Conservation (phyloP, 2,329 filamentous ascomycete species). For the Madurella fahalii region DNA sequence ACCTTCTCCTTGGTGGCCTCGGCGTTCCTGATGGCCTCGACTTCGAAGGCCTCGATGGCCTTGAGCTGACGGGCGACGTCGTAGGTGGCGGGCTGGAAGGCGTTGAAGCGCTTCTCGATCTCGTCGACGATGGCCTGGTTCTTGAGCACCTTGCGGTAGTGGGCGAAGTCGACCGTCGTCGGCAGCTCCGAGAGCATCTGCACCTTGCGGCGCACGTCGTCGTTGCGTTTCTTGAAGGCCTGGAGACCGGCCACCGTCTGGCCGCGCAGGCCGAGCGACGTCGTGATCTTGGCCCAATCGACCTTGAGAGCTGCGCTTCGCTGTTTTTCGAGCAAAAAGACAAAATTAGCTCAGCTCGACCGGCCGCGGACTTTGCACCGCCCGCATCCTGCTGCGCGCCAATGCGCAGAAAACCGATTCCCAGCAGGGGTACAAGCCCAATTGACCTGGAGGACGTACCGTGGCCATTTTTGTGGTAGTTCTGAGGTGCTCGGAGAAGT, state of each 20-base stretch:
- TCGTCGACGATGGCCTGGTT: constrained; percentile 94
- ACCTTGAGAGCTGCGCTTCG: constrained; percentile 98
- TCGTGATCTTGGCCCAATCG: constrained; percentile 95
- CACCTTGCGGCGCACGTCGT: constrained; percentile 94
- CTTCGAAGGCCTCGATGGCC: constrained; percentile 97
- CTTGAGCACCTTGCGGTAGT: constrained; percentile 91
- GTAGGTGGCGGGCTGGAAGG: constrained; percentile 90
- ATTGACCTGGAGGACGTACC: constrained; percentile 49
- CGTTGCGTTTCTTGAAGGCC: constrained; percentile 99
- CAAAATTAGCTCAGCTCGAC: constrained; percentile 51
- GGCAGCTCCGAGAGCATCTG: constrained; percentile 77
- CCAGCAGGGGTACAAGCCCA: background rate
- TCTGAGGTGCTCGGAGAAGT: constrained; percentile 42
- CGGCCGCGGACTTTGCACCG: background rate
- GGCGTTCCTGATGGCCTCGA: constrained; percentile 93
- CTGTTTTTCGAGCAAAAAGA: constrained; percentile 47
- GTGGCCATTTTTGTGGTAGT: constrained; percentile 61
- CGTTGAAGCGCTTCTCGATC: constrained; percentile 91
- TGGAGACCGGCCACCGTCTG: constrained; percentile 88
- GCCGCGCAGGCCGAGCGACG: constrained; percentile 92
- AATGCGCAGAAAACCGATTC: background rate
- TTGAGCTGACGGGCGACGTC: constrained; percentile 92
- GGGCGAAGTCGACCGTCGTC: constrained; percentile 83
- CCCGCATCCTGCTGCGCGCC: background rate
- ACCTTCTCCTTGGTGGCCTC: constrained; percentile 96